A percentile compares a stretch with the other conserved stretches of the same genome.
These are phyloP conservation scores for Cladosporium cucumerinum DNA, from an alignment of 2,329 filamentous ascomycete species.

Conservation along the genomic window DNA sequence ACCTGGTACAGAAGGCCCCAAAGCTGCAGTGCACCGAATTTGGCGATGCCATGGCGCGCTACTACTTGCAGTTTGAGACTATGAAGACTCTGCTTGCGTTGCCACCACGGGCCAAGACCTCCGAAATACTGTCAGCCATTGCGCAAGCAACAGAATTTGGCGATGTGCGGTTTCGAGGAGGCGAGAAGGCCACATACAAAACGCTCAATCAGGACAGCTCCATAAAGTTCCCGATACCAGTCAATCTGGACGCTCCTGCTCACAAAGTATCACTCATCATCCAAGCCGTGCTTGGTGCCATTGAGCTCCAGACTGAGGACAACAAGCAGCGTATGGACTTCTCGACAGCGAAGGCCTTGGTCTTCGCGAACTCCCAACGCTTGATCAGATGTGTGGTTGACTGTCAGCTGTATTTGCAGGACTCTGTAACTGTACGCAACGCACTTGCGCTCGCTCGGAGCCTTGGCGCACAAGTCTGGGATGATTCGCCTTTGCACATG, in stretches of 20 bases:
- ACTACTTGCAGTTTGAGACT: slow-evolving; percentile 75
- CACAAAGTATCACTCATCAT: slow-evolving; percentile 77
- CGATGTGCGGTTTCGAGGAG: slow-evolving; percentile 66
- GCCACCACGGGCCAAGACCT: slow-evolving; percentile 57
- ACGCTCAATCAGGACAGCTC: slow-evolving; percentile 66
- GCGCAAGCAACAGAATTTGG: slow-evolving; percentile 69
- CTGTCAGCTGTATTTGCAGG: slow-evolving; percentile 60
- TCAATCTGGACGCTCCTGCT: slow-evolving; percentile 59
- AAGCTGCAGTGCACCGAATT: slow-evolving; percentile 65
- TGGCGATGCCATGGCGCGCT: slow-evolving; percentile 77
- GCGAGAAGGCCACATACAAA: slow-evolving; percentile 68
- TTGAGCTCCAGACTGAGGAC: slow-evolving; percentile 61
- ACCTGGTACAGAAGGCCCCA: slow-evolving; percentile 52
- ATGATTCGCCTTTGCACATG: slow-evolving; percentile 74
- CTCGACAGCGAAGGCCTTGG: slow-evolving; percentile 56
- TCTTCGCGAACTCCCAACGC: slow-evolving; percentile 67
- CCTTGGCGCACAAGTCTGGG: slow-evolving; percentile 74
- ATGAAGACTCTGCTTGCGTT: slow-evolving; percentile 69
- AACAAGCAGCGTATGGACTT: slow-evolving; percentile 56
- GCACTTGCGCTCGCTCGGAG: slow-evolving; percentile 76
- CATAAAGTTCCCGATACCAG: slow-evolving; percentile 69
- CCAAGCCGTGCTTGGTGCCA: slow-evolving; percentile 68
- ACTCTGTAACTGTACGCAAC: slow-evolving; percentile 64
- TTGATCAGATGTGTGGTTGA: slow-evolving; percentile 74
- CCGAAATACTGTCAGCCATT: slow-evolving; percentile 64